phyloP scores from a whole-genome alignment of 257 asterid species.

The Nicotiana tomentosiformis region DNA sequence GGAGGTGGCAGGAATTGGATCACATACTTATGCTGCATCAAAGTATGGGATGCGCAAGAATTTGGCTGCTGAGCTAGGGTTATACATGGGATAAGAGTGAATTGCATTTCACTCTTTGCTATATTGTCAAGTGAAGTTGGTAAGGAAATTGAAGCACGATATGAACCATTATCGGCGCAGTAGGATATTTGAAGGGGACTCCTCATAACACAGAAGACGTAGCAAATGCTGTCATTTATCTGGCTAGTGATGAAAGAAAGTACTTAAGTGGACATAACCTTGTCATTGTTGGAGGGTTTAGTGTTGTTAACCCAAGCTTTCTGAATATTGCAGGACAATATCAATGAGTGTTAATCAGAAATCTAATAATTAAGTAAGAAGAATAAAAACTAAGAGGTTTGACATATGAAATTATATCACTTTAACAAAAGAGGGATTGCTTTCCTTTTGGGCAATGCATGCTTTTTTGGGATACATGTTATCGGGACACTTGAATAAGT shows the following conservation, averaged over 20 bases:
- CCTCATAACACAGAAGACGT: slow-evolving; percentile 23
- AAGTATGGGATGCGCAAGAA: slow-evolving; percentile 33
- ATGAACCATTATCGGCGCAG: background rate
- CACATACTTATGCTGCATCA: slow-evolving; percentile 26
- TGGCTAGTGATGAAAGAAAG: slow-evolving; percentile 41
- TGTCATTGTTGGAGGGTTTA: slow-evolving; percentile 50
- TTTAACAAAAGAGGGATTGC: too few relatives aligned
- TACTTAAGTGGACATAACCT: slow-evolving; percentile 49
- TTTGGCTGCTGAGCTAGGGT: slow-evolving; percentile 39
- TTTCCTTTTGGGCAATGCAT: too few relatives aligned
- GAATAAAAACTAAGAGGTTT: too few relatives aligned
- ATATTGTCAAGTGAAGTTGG: slow-evolving; percentile 11
- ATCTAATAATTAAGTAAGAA: background rate
- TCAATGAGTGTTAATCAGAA: background rate
- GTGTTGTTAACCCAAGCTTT: slow-evolving; percentile 32
- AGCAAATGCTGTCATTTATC: slow-evolving; percentile 37
- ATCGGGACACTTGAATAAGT: too few relatives aligned
- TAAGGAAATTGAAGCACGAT: background rate
- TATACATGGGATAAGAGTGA: slow-evolving; percentile 40
- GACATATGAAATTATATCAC: too few relatives aligned
- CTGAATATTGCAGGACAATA: background rate
- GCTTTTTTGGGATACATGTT: too few relatives aligned
- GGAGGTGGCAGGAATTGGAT: slow-evolving; percentile 26
- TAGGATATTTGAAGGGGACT: slow-evolving; percentile 32
- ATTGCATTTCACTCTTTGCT: slow-evolving; percentile 43